Percentiles rank a stretch among this genome's conserved stretches.
Conservation (phyloP, 768 basidiomycete species). For the Termitomyces sp. region DNA sequence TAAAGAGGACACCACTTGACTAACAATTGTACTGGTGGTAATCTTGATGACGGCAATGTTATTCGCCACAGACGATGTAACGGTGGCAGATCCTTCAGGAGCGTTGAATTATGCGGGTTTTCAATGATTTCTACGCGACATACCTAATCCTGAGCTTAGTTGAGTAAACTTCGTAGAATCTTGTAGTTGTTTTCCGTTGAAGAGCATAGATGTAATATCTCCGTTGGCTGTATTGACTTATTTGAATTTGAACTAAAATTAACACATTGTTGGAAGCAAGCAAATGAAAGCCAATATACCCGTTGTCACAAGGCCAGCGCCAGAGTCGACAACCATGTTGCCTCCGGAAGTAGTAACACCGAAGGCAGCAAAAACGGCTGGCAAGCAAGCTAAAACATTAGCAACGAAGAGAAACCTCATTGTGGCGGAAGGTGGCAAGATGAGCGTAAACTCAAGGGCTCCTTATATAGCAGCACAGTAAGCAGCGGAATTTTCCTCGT, state of each 20-base stretch:
- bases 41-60: constrained; percentile 37
- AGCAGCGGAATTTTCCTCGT: constrained; percentile 9
- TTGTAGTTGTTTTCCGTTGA: constrained; percentile 41
- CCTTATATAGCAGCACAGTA: background rate
- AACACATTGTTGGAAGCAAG: background rate
- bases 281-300: constrained; percentile 19
- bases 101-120: background rate
- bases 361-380: constrained; percentile 36
- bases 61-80: constrained; percentile 33
- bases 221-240: constrained; percentile 36
- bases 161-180: constrained; percentile 40
- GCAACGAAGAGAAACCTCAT: constrained; percentile 20
- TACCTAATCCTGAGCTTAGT: constrained; percentile 40
- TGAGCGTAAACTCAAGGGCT: background rate
- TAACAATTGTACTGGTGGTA: constrained; percentile 34
- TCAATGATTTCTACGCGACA: background rate
- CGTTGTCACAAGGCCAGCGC: constrained; percentile 37
- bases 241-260: background rate
- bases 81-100: constrained; percentile 31
- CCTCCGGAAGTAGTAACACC: constrained; percentile 37
- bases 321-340: constrained; percentile 37
- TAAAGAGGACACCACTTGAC: background rate
- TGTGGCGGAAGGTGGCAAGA: background rate
- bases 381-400: constrained; percentile 20
- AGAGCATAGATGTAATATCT: constrained; percentile 39